Base-by-base conservation (phyloP, 495 filamentous ascomycete genomes). In the Penicillium antarcticum region DNA sequence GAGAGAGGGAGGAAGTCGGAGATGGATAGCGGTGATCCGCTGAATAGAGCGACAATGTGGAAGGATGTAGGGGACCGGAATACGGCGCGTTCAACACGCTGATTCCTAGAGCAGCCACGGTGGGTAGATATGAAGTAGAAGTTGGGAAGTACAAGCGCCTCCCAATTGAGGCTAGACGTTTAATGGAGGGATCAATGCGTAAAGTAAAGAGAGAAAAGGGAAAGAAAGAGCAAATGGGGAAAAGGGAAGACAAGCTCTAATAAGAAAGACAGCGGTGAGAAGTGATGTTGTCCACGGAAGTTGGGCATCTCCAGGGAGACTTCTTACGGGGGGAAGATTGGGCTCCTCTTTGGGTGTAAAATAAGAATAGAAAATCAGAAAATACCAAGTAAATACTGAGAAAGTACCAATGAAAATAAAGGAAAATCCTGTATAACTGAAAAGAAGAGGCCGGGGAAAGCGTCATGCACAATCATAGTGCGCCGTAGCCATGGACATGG, bases 41-140 rank as follows among this genome's bases (percentile, higher is more conserved):
- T 47, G 52, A 69, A 58, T 51, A 70, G 55, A 63, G 66, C 62
- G 58, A 69, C 61, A 61, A 62, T 41, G 52, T 67, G 55, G 56
- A 59, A 42, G 58, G 65, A 65, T 57, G 68, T 23, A 56, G 57
- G 23, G 50, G 62, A 42, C 54, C 40, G n/a, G 57, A 45, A 37
- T 63, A 58, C 40, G 62, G 62, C 48, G 55, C 58, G 43, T 57
- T 67, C 51, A 68, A 63, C 52, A 74, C 61, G 61, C 63, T 70
- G 57, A 74, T 63, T 55, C 63, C 70, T 53, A 75, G 59, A 53
- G 71, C 69, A 66, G 72, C 73, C 73, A 74, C 66, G 67, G 53
- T 72, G 71, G 62, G 31, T 42, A 55, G 23, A 26, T 48, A 54
- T 18, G 29, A 50, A 45, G 33, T 33, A 29, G 35, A 35, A 36